Conservation (phyloP, 345 rosid genomes). For the Gossypium bickii region DNA sequence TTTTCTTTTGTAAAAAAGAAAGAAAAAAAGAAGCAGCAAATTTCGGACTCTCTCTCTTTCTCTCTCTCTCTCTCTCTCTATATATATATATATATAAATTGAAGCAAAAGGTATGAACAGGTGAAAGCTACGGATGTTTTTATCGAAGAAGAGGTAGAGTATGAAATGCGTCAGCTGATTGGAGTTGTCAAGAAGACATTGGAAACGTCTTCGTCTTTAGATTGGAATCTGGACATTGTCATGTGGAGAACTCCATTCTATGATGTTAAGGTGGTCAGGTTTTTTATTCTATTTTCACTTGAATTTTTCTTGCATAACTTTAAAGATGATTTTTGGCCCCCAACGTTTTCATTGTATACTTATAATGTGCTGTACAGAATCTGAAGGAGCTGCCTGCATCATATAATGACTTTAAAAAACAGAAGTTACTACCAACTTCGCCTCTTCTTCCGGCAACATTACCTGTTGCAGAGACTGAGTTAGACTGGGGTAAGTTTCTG, state of each 20-base stretch:
- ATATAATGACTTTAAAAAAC: conserved; percentile 57
- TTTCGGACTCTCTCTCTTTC: conserved; percentile 2
- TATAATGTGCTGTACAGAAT: conserved; percentile 26
- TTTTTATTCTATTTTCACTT: conserved; percentile 10
- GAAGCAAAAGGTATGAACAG: conserved; percentile 37
- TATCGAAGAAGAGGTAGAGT: conserved; percentile 79
- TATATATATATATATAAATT: background rate
- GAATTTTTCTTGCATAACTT: background rate
- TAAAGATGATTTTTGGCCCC: background rate
- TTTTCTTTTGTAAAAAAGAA: background rate
- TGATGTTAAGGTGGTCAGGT: conserved; percentile 46
- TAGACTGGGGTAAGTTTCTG: conserved; percentile 68
- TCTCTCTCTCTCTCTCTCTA: background rate
- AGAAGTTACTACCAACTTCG: conserved; percentile 31
- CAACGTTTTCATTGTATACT: background rate
- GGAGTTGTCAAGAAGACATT: conserved; percentile 38
- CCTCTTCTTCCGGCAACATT: conserved; percentile 38
- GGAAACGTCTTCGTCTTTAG: conserved; percentile 19
- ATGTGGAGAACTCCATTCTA: conserved; percentile 73
- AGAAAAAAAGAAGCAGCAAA: background rate
- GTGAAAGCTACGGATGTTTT: conserved; percentile 52
- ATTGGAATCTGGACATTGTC: conserved; percentile 30
- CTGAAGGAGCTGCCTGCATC: conserved; percentile 52
- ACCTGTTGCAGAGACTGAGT: conserved; percentile 31
- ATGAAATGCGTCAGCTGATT: conserved; percentile 38